Evolutionary conservation across 345 rosid species (phyloP).

Genomic region (Excoecaria agallocha): DNA sequence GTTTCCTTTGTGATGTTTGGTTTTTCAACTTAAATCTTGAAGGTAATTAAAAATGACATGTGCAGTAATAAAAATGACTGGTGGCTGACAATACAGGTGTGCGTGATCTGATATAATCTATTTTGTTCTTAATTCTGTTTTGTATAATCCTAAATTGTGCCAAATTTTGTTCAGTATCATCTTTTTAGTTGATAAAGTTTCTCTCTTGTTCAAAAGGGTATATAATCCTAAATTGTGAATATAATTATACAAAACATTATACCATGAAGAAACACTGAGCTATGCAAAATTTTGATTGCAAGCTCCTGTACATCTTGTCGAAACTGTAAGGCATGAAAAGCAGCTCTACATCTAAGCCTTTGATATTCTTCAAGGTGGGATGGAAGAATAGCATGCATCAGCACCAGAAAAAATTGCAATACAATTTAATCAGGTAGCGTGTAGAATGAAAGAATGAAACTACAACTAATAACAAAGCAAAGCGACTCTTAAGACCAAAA

Average conservation of each 20-base stretch:
- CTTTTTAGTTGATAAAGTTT: no score
- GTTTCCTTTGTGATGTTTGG: no score
- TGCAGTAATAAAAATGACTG: no score
- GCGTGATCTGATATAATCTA: no score
- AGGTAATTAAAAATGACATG: no score
- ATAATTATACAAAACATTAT: constrained; percentile 14
- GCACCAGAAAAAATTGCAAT: constrained; percentile 15
- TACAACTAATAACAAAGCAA: neutral
- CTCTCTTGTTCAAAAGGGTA: no score
- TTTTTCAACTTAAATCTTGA: no score
- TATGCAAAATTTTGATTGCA: constrained; percentile 67
- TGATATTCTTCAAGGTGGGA: constrained; percentile 82
- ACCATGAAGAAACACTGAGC: constrained; percentile 36
- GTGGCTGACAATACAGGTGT: no score
- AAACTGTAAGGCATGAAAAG: constrained; percentile 78
- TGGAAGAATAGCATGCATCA: constrained; percentile 75
- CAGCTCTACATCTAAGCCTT: constrained; percentile 88
- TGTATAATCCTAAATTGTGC: no score
- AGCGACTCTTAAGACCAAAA: neutral
- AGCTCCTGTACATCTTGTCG: constrained; percentile 88
- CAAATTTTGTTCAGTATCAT: no score
- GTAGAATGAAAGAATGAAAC: constrained; percentile 2
- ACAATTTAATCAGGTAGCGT: neutral
- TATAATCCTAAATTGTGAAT: neutral
- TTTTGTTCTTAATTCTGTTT: no score